Base-by-base conservation (phyloP, 2,329 filamentous ascomycete genomes). In the Diaporthe citriasiana region DNA sequence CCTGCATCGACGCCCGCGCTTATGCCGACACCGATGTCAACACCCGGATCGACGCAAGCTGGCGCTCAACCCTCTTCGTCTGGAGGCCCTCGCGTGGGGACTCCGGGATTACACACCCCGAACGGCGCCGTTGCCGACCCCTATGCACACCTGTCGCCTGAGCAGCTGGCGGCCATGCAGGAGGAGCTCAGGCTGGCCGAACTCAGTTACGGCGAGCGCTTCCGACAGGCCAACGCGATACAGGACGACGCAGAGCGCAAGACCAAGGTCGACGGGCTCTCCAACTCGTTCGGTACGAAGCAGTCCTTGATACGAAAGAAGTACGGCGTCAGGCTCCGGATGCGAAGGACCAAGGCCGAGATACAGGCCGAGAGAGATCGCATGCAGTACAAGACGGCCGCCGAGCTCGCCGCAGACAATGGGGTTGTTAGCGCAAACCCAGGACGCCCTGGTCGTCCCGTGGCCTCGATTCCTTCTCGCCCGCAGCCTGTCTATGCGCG, bases 261-360 rank as follows among this genome's bases (percentile, higher is more conserved):
- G 74, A 76, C 22, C 1, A 80, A 77, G 60, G 69, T 89, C 0
- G 82, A 84, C 0, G 85, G 82, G 13, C 77, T 90, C 1, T 86
- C 86, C 53, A 90, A 90, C 76, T 85, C 85, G 4, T 89, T 88
- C 76, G 87, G 87, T 56, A 89, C 88, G 4, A 89, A 88, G 73
- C 88, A 89, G 78, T 89, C 87, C 70, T 84, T 84, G n/a, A 87
- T 89, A 4, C 85, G 89, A 17, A 90, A 89, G 78, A 89, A 86
- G 74, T 90, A 87, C 74, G 89, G 89, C n/a, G 88, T 91, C 42
- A 84, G 85, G 1, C 82, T 91, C 19, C 85, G 87, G 0, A 83
- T 86, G 76, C 82, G 88, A 17, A 86, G 88, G 0, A 85, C 85
- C 3, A 85, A 79, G 74, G 83, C 82, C 0, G 86, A 87, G 74